Evolutionary conservation across 306 rosid genomes (phyloP).

Genomic region (Prunus campanulata): DNA sequence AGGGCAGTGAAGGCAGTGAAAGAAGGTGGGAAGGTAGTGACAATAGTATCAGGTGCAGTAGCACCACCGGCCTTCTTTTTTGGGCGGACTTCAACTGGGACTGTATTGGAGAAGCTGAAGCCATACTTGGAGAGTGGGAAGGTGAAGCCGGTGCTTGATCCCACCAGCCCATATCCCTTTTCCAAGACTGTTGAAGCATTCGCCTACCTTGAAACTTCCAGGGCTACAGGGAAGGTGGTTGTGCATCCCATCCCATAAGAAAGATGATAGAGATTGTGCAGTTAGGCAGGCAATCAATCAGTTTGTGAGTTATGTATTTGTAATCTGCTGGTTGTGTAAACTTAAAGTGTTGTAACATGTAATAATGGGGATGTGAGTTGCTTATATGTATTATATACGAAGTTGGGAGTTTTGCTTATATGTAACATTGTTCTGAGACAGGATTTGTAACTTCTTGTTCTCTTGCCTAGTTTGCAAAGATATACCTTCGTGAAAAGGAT

Average conservation of each 20-base stretch:
- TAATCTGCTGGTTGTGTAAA: too few species aligned
- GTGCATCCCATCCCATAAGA: constrained; percentile 56
- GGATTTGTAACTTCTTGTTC: too few species aligned
- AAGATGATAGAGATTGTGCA: too few species aligned
- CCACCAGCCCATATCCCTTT: constrained; percentile 63
- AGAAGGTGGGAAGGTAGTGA: constrained; percentile 60
- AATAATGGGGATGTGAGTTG: too few species aligned
- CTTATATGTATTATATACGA: too few species aligned
- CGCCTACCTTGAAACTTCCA: constrained; percentile 41
- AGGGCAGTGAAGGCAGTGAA: constrained; percentile 54
- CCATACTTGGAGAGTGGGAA: constrained; percentile 69
- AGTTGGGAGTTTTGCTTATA: too few species aligned
- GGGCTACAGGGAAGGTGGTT: constrained; percentile 64
- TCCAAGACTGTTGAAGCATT: constrained; percentile 55
- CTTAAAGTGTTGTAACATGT: too few species aligned
- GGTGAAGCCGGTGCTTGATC: constrained; percentile 64
- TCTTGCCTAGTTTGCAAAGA: too few species aligned
- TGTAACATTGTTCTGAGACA: too few species aligned
- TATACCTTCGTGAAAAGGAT: too few species aligned
- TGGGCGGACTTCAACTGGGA: constrained; percentile 38
- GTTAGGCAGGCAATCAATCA: not conserved
- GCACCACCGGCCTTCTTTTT: constrained; percentile 29
- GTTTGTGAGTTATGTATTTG: too few species aligned
- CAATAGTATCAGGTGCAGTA: constrained; percentile 39
- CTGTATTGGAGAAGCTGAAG: constrained; percentile 48